Evolutionary conservation across 2,329 filamentous ascomycete species (phyloP).

Genomic region (Monilinia aucupariae): DNA sequence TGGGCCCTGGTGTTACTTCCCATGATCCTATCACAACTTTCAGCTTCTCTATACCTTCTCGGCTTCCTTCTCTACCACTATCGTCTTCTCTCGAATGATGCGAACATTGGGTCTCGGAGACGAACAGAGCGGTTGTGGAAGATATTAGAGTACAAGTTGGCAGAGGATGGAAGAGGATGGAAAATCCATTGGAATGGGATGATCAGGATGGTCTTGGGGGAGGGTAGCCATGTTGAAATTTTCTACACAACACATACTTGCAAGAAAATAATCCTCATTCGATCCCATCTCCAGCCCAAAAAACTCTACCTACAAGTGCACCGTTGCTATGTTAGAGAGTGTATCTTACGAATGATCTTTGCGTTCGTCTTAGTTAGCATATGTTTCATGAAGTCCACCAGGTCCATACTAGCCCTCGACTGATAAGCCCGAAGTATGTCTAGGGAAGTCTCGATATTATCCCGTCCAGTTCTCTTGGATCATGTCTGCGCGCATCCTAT

Average conservation of each 20-base stretch:
- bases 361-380: background rate
- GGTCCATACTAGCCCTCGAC: background rate
- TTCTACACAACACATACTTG: background rate
- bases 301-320: background rate
- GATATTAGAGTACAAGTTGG: background rate
- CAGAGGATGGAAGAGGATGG: background rate
- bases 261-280: background rate
- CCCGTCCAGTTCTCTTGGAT: background rate
- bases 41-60: background rate
- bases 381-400: background rate
- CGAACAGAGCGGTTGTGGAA: background rate
- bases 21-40: background rate
- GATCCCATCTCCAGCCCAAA: no score
- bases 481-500: background rate
- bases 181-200: background rate
- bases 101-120: background rate
- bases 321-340: background rate
- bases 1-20: no score
- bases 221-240: no score
- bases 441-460: background rate
- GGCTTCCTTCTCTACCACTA: background rate
- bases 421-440: background rate
- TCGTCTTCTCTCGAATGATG: background rate
- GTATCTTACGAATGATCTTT: background rate
- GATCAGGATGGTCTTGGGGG: no score